A percentile compares a stretch with the other conserved stretches of the same genome.
phyloP scores from a whole-genome alignment of 2,329 filamentous ascomycete species.

The Neofusicoccum cordaticola region DNA sequence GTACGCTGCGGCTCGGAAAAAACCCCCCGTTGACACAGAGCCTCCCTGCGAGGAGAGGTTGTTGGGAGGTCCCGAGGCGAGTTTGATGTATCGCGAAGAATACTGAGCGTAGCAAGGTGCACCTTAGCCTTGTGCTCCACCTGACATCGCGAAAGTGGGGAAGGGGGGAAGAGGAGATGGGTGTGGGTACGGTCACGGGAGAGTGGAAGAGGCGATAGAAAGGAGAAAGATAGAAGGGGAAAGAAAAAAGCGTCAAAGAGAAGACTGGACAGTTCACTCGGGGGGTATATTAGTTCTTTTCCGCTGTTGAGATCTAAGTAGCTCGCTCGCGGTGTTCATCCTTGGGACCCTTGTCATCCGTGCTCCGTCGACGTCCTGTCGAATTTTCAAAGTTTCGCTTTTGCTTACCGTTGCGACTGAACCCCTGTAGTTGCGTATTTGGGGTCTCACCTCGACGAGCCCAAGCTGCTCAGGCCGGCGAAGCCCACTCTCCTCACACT shows the following conservation, averaged over 20 bases:
- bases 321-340: too few species aligned
- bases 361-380: background rate
- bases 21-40: background rate
- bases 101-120: slow-evolving; percentile 53
- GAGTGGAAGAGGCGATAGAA: background rate
- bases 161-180: slow-evolving; percentile 1
- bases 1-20: background rate
- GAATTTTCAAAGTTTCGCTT: background rate
- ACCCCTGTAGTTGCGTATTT: background rate
- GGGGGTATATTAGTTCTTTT: slow-evolving; percentile 10
- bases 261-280: background rate
- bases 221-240: background rate
- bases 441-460: background rate
- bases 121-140: slow-evolving; percentile 53
- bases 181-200: too few species aligned
- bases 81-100: slow-evolving; percentile 49
- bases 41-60: too few species aligned
- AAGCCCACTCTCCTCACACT: slow-evolving; percentile 16
- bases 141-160: slow-evolving; percentile 43
- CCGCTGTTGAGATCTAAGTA: background rate
- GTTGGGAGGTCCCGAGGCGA: background rate
- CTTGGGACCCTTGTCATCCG: background rate
- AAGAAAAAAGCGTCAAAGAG: background rate
- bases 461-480: slow-evolving; percentile 13
- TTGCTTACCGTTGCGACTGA: background rate